Percentiles rank a stretch among this genome's conserved stretches.
Evolutionary conservation across 495 filamentous ascomycete species (phyloP).

Genomic region (Thermothielavioides terrestris): DNA sequence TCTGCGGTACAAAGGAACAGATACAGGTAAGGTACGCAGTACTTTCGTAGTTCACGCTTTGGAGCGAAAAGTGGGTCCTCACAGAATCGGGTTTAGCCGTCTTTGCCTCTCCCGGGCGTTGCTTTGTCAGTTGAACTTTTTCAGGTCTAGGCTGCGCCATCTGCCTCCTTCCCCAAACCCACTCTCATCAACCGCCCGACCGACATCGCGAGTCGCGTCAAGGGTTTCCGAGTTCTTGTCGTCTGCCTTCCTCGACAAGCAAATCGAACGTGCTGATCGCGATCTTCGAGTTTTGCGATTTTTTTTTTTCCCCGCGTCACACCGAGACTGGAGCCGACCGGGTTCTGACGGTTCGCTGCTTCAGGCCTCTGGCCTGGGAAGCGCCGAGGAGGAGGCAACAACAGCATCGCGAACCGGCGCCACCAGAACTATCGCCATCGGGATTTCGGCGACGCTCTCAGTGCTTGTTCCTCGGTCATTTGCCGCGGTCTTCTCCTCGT

Average conservation of each 20-base stretch:
- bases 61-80: constrained; percentile 8
- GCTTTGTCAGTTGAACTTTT: constrained; percentile 28
- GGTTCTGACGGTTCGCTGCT: constrained; percentile 23
- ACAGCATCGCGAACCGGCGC: constrained; percentile 12
- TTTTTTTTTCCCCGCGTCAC: constrained; percentile 12
- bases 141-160: constrained; percentile 16
- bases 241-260: constrained; percentile 21
- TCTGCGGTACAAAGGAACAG: too few species aligned
- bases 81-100: constrained; percentile 11
- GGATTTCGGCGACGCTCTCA: constrained; percentile 4
- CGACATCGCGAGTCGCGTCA: constrained; percentile 34
- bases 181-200: constrained; percentile 16
- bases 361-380: constrained; percentile 30
- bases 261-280: constrained; percentile 17
- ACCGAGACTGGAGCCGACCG: constrained; percentile 19
- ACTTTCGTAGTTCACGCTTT: not conserved
- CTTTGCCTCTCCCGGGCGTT: constrained; percentile 13
- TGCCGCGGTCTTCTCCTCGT: constrained; percentile 1
- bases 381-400: constrained; percentile 29
- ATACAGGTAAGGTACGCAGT: too few species aligned
- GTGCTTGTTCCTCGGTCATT: constrained; percentile 7
- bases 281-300: constrained; percentile 17
- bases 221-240: constrained; percentile 21
- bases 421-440: constrained; percentile 15
- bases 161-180: constrained; percentile 26